phyloP scores from a whole-genome alignment of 1,284 basidiomycete genomes.

The Sphaerobolus stellatus region DNA sequence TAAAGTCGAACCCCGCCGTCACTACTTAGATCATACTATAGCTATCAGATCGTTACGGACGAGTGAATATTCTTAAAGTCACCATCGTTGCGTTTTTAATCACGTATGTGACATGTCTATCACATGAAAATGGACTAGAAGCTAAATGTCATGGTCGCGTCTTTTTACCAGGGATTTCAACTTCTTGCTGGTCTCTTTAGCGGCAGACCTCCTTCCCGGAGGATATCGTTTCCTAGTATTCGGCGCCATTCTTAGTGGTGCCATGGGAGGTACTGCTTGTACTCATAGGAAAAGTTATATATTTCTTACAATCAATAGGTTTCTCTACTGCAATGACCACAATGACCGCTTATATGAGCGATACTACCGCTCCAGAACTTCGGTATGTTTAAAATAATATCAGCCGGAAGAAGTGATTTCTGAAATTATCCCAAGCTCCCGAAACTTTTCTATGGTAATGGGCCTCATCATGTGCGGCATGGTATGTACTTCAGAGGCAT shows the following conservation, averaged over 20 bases:
- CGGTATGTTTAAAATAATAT: slow-evolving; percentile 38
- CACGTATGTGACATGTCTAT: slow-evolving; percentile 33
- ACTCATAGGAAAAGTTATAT: background rate
- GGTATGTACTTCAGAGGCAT: slow-evolving; percentile 22
- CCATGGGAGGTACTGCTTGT: slow-evolving; percentile 63
- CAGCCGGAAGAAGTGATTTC: too few relatives aligned
- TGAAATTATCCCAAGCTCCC: slow-evolving; percentile 37
- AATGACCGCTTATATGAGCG: slow-evolving; percentile 62
- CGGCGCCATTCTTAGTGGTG: slow-evolving; percentile 73
- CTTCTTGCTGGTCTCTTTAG: slow-evolving; percentile 66
- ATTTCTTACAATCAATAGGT: slow-evolving; percentile 37
- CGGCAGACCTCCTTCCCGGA: slow-evolving; percentile 63
- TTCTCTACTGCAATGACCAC: slow-evolving; percentile 48
- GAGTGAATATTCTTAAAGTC: slow-evolving; percentile 64
- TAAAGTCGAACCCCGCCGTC: slow-evolving; percentile 3
- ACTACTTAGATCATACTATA: slow-evolving; percentile 26
- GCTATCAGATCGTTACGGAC: slow-evolving; percentile 80
- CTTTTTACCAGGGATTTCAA: slow-evolving; percentile 58
- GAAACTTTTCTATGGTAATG: slow-evolving; percentile 58
- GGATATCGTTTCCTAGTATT: slow-evolving; percentile 83
- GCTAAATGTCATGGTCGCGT: slow-evolving; percentile 12
- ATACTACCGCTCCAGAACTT: slow-evolving; percentile 50
- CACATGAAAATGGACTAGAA: background rate
- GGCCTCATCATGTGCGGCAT: slow-evolving; percentile 67
- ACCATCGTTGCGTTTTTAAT: slow-evolving; percentile 63